phyloP scores from a whole-genome alignment of 257 asterid genomes.

The Primulina eburnea region DNA sequence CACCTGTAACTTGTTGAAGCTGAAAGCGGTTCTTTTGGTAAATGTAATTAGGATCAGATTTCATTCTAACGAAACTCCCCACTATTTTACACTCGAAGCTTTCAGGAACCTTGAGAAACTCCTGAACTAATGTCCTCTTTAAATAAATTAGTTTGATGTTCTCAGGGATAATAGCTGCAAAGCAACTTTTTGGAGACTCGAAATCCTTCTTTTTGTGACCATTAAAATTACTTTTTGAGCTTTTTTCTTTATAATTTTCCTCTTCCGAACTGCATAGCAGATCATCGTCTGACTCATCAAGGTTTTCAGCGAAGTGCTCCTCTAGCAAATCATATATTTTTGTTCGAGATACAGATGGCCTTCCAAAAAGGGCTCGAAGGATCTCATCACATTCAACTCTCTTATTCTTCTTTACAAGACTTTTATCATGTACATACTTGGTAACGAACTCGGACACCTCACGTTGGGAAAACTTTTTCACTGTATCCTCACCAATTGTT shows the following conservation, averaged over 20 bases:
- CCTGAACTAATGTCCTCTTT: slow-evolving; percentile 62
- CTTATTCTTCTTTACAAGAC: slow-evolving; percentile 72
- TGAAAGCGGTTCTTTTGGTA: slow-evolving; percentile 68
- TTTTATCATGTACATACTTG: slow-evolving; percentile 51
- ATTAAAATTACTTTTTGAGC: slow-evolving; percentile 23
- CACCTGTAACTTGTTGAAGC: slow-evolving; percentile 85
- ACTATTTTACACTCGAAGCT: slow-evolving; percentile 52
- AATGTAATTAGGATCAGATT: slow-evolving; percentile 71
- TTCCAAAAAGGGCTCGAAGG: slow-evolving; percentile 68
- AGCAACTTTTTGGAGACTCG: slow-evolving; percentile 57
- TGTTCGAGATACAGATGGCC: slow-evolving; percentile 45
- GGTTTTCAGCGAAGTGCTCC: slow-evolving; percentile 78
- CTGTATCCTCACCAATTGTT: slow-evolving; percentile 65
- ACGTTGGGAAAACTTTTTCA: slow-evolving; percentile 41
- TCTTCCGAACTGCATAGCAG: slow-evolving; percentile 49
- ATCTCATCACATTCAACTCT: slow-evolving; percentile 61
- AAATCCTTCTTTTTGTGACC: slow-evolving; percentile 38
- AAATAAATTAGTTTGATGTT: slow-evolving; percentile 74
- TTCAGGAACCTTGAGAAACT: slow-evolving; percentile 57
- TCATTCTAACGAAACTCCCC: slow-evolving; percentile 89
- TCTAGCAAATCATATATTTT: slow-evolving; percentile 67
- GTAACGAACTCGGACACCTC: slow-evolving; percentile 53
- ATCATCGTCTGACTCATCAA: slow-evolving; percentile 62
- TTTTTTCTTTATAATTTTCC: slow-evolving; percentile 39
- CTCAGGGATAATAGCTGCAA: slow-evolving; percentile 69